These are phyloP conservation scores for Termitomyces sp. DNA, from an alignment of 768 basidiomycete species.

Conservation along the genomic window DNA sequence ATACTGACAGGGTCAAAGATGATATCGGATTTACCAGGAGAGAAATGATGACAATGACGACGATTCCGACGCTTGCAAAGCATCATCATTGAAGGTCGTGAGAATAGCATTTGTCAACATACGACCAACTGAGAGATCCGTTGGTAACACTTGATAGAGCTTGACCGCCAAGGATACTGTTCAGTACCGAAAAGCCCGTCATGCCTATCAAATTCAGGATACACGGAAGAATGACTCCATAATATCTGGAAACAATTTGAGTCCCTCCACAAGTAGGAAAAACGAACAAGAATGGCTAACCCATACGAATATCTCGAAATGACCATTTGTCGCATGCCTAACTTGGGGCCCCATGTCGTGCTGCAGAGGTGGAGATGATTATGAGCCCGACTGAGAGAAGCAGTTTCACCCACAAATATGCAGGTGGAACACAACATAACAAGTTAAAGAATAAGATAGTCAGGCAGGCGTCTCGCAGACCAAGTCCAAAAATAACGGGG, in stretches of 20 bases:
- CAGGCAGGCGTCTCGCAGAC: conserved; percentile 57
- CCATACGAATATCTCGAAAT: conserved; percentile 43
- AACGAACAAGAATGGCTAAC: conserved; percentile 13
- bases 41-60: conserved; percentile 66
- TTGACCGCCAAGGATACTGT: conserved; percentile 66
- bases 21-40: conserved; percentile 46
- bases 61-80: conserved; percentile 64
- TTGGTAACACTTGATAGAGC: conserved; percentile 36
- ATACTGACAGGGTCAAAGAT: conserved; percentile 14
- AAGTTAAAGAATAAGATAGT: conserved; percentile 67
- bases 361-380: conserved; percentile 15
- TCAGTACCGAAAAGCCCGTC: conserved; percentile 67
- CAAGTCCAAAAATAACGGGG: conserved; percentile 51
- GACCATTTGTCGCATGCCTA: conserved; percentile 86
- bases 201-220: conserved; percentile 59
- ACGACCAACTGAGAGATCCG: conserved; percentile 39
- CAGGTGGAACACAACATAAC: conserved; percentile 50
- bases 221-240: conserved; percentile 55
- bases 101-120: conserved; percentile 10
- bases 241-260: conserved; percentile 36
- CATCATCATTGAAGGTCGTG: not conserved
- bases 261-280: not conserved
- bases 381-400: not conserved
- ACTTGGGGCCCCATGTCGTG: conserved; percentile 73
- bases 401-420: conserved; percentile 44